These are phyloP conservation scores for Musa beccarii DNA, from an alignment of 176 grass and related monocot genomes.

Conservation along the genomic window DNA sequence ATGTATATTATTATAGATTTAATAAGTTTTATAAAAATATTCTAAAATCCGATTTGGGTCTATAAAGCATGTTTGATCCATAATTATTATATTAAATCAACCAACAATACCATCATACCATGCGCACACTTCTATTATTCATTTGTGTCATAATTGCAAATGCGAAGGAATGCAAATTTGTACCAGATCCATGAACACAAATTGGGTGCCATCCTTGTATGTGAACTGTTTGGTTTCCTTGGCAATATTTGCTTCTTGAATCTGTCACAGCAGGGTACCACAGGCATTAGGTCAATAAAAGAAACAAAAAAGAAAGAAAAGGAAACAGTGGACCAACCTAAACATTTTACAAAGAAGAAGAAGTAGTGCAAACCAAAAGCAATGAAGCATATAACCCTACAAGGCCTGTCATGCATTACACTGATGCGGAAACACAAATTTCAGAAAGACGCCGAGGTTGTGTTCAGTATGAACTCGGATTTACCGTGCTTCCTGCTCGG, in stretches of 20 bases:
- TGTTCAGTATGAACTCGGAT: neutral
- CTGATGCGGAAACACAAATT: neutral
- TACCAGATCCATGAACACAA: conserved; percentile 98
- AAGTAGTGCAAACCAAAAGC: neutral
- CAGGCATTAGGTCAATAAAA: neutral
- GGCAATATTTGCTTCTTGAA: conserved; percentile 66
- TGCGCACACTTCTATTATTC: too few species aligned
- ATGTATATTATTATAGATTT: too few species aligned
- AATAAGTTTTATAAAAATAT: too few species aligned
- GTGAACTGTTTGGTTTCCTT: conserved; percentile 96
- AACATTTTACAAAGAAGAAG: neutral
- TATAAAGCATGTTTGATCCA: too few species aligned
- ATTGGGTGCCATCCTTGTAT: conserved; percentile 82
- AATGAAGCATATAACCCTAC: neutral
- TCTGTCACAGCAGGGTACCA: conserved; percentile 27
- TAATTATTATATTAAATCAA: too few species aligned
- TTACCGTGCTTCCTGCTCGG: conserved; percentile 97
- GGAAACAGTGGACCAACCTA: neutral
- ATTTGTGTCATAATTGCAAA: neutral
- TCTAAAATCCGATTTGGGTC: too few species aligned
- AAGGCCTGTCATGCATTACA: neutral
- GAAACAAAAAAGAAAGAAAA: neutral
- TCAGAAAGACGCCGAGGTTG: neutral
- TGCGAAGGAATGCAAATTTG: neutral
- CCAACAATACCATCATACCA: too few species aligned